Evolutionary conservation across 1,139 yeast species (phyloP).

Genomic region (Saccharomycopsis hybrid): DNA sequence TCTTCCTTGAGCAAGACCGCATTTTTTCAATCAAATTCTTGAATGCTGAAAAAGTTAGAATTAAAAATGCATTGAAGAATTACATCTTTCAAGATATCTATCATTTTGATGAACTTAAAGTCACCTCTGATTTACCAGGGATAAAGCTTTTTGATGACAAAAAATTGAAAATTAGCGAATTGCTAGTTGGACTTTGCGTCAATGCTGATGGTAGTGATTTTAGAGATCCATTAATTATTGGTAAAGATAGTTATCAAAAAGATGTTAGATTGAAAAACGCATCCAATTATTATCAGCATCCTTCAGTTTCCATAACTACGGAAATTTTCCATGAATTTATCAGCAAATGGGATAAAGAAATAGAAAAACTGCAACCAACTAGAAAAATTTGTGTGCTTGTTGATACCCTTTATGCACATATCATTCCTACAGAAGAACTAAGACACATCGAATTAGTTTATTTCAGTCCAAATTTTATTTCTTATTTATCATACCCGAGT

Average conservation of each 20-base stretch:
- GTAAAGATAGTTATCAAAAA: slow-evolving; percentile 4
- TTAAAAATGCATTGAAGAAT: slow-evolving; percentile 11
- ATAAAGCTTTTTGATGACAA: slow-evolving; percentile 10
- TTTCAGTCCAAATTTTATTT: slow-evolving; percentile 24
- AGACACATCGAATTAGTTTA: slow-evolving; percentile 25
- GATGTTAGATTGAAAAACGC: slow-evolving; percentile 2
- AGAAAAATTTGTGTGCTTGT: slow-evolving; percentile 26
- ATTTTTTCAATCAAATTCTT: slow-evolving; percentile 20
- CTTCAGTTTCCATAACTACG: slow-evolving; percentile 24
- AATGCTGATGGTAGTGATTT: slow-evolving; percentile 27
- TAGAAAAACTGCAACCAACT: slow-evolving; percentile 14
- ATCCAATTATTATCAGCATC: slow-evolving; percentile 17
- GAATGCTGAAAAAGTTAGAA: slow-evolving; percentile 23
- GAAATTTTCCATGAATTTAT: slow-evolving; percentile 29
- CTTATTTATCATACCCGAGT: slow-evolving; percentile 16
- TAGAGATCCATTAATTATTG: slow-evolving; percentile 26
- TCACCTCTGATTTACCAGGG: slow-evolving; percentile 23
- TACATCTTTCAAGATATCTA: slow-evolving; percentile 24
- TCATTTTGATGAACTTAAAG: slow-evolving; percentile 26
- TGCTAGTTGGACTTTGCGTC: slow-evolving; percentile 25
- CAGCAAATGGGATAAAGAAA: slow-evolving; percentile 17
- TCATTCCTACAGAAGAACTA: slow-evolving; percentile 27
- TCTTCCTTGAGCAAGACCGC: slow-evolving; percentile 21
- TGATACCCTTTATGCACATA: slow-evolving; percentile 30
- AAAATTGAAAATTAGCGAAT: slow-evolving; percentile 16